Percentiles rank a stretch among this genome's conserved stretches.
These are phyloP conservation scores for Hygrocybe punicea DNA, from an alignment of 768 basidiomycete species.

Conservation along the genomic window DNA sequence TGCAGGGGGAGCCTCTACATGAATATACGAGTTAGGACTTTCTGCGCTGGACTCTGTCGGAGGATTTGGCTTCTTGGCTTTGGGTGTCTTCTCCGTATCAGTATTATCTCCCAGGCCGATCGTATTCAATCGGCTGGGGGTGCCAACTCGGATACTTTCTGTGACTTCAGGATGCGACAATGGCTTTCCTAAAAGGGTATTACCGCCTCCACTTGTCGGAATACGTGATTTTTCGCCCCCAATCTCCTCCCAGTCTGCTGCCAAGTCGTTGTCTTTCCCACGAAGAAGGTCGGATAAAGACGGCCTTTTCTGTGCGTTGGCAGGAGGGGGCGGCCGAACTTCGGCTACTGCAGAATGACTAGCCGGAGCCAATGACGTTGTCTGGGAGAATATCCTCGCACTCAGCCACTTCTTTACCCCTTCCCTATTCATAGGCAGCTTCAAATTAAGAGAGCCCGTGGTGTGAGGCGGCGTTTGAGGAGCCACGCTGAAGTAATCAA, in stretches of 20 bases:
- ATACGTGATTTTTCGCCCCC: constrained; percentile 26
- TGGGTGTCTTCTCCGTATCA: constrained; percentile 43
- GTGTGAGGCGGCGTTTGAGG: constrained; percentile 40
- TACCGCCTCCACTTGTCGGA: constrained; percentile 47
- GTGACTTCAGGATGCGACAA: constrained; percentile 11
- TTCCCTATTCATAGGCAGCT: constrained; percentile 71
- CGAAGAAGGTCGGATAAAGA: constrained; percentile 65
- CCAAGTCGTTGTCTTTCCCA: constrained; percentile 52
- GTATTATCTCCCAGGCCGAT: constrained; percentile 20
- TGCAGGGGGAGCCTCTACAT: constrained; percentile 38
- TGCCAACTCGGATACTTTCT: constrained; percentile 13
- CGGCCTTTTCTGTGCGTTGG: constrained; percentile 52
- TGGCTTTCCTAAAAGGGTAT: constrained; percentile 27
- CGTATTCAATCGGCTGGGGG: constrained; percentile 10
- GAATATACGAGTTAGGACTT: constrained; percentile 22
- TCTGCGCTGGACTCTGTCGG: constrained; percentile 22
- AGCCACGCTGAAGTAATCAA: constrained; percentile 46
- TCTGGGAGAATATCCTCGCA: constrained; percentile 51
- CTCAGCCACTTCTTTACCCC: constrained; percentile 80
- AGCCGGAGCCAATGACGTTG: constrained; percentile 30
- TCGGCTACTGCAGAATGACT: constrained; percentile 21
- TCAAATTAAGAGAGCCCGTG: constrained; percentile 36
- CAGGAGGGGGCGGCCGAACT: constrained; percentile 33
- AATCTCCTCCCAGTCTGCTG: constrained; percentile 65
- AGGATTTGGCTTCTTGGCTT: constrained; percentile 38